phyloP scores from a whole-genome alignment of 2,329 filamentous ascomycete genomes.

The Dactylella cylindrospora region DNA sequence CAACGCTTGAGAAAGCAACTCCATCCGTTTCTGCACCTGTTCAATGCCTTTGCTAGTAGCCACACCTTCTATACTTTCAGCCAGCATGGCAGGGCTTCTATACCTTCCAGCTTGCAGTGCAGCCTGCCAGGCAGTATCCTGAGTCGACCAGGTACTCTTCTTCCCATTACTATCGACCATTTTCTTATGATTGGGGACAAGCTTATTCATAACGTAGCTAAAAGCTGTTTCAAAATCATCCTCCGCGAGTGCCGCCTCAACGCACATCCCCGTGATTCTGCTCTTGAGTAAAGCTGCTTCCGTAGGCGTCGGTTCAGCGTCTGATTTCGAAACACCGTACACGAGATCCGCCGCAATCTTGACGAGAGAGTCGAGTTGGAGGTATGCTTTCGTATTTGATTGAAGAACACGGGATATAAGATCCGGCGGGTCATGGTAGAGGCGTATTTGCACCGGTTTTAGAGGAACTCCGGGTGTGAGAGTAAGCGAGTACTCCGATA shows the following conservation, averaged over 20 bases:
- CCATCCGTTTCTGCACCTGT: constrained; percentile 76
- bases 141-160: constrained; percentile 19
- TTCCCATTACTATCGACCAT: constrained; percentile 35
- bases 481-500: constrained; percentile 75
- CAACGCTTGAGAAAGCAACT: constrained; percentile 73
- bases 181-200: constrained; percentile 54
- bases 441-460: constrained; percentile 73
- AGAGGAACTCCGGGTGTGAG: constrained; percentile 79
- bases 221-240: constrained; percentile 85
- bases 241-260: constrained; percentile 72
- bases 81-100: constrained; percentile 62
- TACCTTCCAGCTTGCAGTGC: constrained; percentile 78
- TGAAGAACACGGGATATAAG: constrained; percentile 73
- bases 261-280: constrained; percentile 75
- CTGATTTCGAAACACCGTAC: constrained; percentile 59
- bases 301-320: constrained; percentile 46
- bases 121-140: constrained; percentile 73
- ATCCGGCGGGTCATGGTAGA: constrained; percentile 72
- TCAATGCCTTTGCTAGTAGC: constrained; percentile 55
- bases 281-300: constrained; percentile 59
- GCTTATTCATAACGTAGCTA: constrained; percentile 73
- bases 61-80: constrained; percentile 57
- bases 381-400: constrained; percentile 74
- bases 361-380: constrained; percentile 71
- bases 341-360: constrained; percentile 69